Base-by-base conservation (phyloP, 306 rosid genomes). In the Glycine latifolia region DNA sequence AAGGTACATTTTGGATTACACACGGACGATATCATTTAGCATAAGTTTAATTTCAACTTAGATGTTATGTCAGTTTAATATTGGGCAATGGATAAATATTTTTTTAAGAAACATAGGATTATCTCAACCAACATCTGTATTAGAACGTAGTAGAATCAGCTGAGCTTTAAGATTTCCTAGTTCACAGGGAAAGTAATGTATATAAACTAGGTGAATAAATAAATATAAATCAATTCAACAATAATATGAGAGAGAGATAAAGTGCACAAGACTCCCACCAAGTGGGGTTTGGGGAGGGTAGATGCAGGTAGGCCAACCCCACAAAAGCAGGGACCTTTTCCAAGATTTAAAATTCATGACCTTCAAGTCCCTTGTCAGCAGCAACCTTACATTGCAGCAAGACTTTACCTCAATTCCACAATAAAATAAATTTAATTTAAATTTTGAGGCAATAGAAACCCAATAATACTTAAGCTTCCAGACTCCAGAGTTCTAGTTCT, bases 1-100 rank as follows among this genome's bases (percentile, higher is more conserved):
- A 67, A 5, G 50, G 61, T 6, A 72, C 66, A 54, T 10, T 52
- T 71, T 12, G 61, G 43, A 69, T 20, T 54, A 68, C n/a, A 63
- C 35, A 67, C 26, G 37, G 31, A 58, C 4, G 7, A 47, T 55
- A 43, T 54, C 39, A 65, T 71, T 80, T 50, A 49, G 44, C 14
- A 15, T 70, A 1, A 73, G 16, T 52, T 31, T 50, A 71, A 31
- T 62, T 52, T 76, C 48, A 63, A 54, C 31, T 69, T 77, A 79
- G 50, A 71, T 17, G 33, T 54, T 50, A 49, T 60, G 26, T 46
- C 33, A 16, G 10, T 61, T 80, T 50, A 10, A 17, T 3, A 8
- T 15, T 31, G 47, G 26, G 44, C 79, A 14, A 70, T 10, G 55
- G 43, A 49, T 6, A 68, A 16, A 50, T 12, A 16, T 56, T 15